Conservation (phyloP, 2,329 filamentous ascomycete genomes). For the Clonostachys byssicola region DNA sequence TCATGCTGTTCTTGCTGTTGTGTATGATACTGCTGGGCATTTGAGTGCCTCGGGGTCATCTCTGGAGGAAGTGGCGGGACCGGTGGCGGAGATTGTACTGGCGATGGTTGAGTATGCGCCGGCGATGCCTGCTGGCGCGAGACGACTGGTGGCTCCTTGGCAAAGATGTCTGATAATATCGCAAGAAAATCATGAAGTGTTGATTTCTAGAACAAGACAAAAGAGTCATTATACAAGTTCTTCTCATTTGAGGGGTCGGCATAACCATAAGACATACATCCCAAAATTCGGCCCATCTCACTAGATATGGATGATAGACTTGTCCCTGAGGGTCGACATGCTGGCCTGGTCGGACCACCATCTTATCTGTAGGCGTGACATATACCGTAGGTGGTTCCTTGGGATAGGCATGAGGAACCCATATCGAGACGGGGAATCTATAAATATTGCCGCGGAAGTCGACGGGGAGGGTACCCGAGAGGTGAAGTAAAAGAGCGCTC, state of each 20-base stretch:
- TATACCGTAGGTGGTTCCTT: slow-evolving; percentile 82
- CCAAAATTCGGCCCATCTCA: slow-evolving; percentile 84
- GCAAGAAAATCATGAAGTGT: slow-evolving; percentile 78
- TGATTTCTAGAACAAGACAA: slow-evolving; percentile 57
- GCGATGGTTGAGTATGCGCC: slow-evolving; percentile 19
- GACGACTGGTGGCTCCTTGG: slow-evolving; percentile 90
- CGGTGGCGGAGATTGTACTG: slow-evolving; percentile 51
- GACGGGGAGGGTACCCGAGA: slow-evolving; percentile 88
- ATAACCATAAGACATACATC: slow-evolving; percentile 57
- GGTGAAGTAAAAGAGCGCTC: slow-evolving; percentile 80
- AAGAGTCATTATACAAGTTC: not conserved
- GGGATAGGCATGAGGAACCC: slow-evolving; percentile 90
- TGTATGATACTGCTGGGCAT: slow-evolving; percentile 10
- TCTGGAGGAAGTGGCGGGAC: slow-evolving; percentile 70
- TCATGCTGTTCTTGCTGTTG: slow-evolving; percentile 19
- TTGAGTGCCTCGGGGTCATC: slow-evolving; percentile 25
- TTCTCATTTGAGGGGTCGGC: not conserved
- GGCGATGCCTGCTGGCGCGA: slow-evolving; percentile 56
- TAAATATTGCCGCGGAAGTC: slow-evolving; percentile 85
- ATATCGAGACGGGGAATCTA: slow-evolving; percentile 86
- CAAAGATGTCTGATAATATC: slow-evolving; percentile 81
- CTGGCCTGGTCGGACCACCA: slow-evolving; percentile 87
- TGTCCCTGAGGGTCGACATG: slow-evolving; percentile 92
- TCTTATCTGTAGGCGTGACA: slow-evolving; percentile 81
- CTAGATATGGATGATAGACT: slow-evolving; percentile 93